phyloP scores from a whole-genome alignment of 805 yeast species.

The Yarrowia yakushimensis region DNA sequence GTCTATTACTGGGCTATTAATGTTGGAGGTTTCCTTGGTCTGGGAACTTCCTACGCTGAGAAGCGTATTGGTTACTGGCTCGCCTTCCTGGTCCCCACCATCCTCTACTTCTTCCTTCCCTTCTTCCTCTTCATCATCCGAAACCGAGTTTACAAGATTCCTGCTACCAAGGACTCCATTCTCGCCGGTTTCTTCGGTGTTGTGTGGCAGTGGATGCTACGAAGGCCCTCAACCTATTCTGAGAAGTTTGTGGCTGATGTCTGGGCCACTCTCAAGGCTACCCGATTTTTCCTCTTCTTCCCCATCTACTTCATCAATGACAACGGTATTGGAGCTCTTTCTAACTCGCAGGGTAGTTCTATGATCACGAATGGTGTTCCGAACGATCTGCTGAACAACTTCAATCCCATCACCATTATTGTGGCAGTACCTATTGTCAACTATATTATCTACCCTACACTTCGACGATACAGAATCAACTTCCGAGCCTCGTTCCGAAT shows the following conservation, averaged over 20 bases:
- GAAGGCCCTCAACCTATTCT: constrained; percentile 44
- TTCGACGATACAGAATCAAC: constrained; percentile 45
- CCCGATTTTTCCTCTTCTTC: constrained; percentile 58
- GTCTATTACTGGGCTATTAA: constrained; percentile 55
- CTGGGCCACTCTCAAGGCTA: constrained; percentile 57
- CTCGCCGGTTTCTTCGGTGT: constrained; percentile 15
- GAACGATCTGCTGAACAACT: constrained; percentile 53
- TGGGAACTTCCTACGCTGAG: constrained; percentile 52
- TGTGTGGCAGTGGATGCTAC: background rate
- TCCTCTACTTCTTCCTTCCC: constrained; percentile 53
- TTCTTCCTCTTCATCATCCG: constrained; percentile 47
- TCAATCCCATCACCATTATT: constrained; percentile 54
- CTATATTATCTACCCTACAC: constrained; percentile 46
- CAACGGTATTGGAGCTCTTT: constrained; percentile 45
- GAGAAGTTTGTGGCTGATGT: constrained; percentile 60
- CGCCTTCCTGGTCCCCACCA: constrained; percentile 49
- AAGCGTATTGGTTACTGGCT: constrained; percentile 54
- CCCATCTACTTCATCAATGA: constrained; percentile 55
- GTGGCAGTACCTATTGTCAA: constrained; percentile 52
- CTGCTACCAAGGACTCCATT: constrained; percentile 32
- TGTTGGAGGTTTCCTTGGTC: constrained; percentile 51
- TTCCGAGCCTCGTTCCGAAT: constrained; percentile 48
- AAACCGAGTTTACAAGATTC: constrained; percentile 39
- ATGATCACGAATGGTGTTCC: constrained; percentile 54
- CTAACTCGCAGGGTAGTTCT: constrained; percentile 53